Conservation (phyloP, 208 protist species). For the Borovskyia barvae region DNA sequence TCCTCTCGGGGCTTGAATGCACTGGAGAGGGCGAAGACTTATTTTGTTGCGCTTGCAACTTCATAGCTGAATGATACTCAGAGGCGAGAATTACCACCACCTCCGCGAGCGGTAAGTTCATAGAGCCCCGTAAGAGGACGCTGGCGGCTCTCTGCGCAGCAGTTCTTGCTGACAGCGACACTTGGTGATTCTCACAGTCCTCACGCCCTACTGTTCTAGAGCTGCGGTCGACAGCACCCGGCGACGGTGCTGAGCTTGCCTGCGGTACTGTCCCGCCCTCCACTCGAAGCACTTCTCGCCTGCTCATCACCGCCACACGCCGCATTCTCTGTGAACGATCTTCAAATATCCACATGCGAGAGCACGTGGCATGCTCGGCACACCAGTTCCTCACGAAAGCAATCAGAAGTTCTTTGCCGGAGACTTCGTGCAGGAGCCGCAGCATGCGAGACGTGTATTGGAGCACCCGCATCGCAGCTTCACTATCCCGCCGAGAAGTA, state of each 20-base stretch:
- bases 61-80: too few relatives aligned
- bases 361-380: not conserved
- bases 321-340: constrained; percentile 7
- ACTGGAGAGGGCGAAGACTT: too few relatives aligned
- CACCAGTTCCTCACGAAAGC: constrained; percentile 13
- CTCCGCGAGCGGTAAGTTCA: not conserved
- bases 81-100: constrained; percentile 1
- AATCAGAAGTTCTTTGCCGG: constrained; percentile 7
- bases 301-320: not conserved
- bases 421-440: constrained; percentile 3
- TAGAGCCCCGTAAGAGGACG: constrained; percentile 9
- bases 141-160: constrained; percentile 10
- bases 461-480: too few relatives aligned
- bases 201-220: too few relatives aligned
- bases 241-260: too few relatives aligned
- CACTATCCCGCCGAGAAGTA: too few relatives aligned
- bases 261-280: too few relatives aligned
- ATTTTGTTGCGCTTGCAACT: too few relatives aligned
- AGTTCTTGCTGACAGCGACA: constrained; percentile 6
- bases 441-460: too few relatives aligned
- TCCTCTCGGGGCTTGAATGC: not conserved
- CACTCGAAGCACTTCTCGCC: too few relatives aligned
- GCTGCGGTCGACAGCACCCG: too few relatives aligned
- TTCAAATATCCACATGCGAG: constrained; percentile 20
- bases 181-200: not conserved